Conservation (phyloP, 805 yeast species). For the Hyphopichia homilentoma region DNA sequence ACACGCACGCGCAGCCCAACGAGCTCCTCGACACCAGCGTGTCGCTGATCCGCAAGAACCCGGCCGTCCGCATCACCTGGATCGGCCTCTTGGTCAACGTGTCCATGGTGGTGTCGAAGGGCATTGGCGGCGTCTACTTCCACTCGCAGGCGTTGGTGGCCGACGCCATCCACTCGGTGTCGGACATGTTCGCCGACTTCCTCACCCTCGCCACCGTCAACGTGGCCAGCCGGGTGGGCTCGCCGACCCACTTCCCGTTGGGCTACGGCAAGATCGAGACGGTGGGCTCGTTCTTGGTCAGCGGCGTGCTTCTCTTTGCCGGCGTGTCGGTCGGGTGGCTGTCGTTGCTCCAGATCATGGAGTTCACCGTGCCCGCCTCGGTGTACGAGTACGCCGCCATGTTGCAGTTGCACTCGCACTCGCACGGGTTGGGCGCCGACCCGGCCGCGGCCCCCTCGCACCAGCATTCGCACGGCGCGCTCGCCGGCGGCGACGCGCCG, state of each 20-base stretch:
- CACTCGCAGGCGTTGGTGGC: slow-evolving; percentile 94
- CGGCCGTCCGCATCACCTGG: slow-evolving; percentile 92
- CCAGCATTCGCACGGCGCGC: slow-evolving; percentile 24
- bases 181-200: slow-evolving; percentile 87
- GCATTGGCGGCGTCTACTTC: slow-evolving; percentile 84
- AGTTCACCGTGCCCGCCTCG: slow-evolving; percentile 62
- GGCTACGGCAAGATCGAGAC: slow-evolving; percentile 95
- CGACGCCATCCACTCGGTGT: slow-evolving; percentile 89
- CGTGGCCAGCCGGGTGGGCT: slow-evolving; percentile 53
- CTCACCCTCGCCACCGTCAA: slow-evolving; percentile 87
- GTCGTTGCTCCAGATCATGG: slow-evolving; percentile 64
- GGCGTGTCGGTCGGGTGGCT: slow-evolving; percentile 91
- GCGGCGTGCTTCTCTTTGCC: slow-evolving; percentile 77
- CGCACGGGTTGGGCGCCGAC: slow-evolving; percentile 33
- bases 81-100: slow-evolving; percentile 82
- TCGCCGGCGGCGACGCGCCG: slow-evolving; percentile 17
- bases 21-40: slow-evolving; percentile 30
- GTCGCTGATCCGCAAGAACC: slow-evolving; percentile 45
- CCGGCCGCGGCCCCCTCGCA: slow-evolving; percentile 7
- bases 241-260: slow-evolving; percentile 67
- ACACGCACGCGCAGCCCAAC: slow-evolving; percentile 43
- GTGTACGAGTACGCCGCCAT: slow-evolving; percentile 51
- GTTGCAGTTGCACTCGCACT: slow-evolving; percentile 50
- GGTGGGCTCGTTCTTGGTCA: slow-evolving; percentile 85
- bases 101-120: slow-evolving; percentile 82